Evolutionary conservation across 192 early-diverging fungal genomes (phyloP).

Genomic region (Paraglomus occultum): DNA sequence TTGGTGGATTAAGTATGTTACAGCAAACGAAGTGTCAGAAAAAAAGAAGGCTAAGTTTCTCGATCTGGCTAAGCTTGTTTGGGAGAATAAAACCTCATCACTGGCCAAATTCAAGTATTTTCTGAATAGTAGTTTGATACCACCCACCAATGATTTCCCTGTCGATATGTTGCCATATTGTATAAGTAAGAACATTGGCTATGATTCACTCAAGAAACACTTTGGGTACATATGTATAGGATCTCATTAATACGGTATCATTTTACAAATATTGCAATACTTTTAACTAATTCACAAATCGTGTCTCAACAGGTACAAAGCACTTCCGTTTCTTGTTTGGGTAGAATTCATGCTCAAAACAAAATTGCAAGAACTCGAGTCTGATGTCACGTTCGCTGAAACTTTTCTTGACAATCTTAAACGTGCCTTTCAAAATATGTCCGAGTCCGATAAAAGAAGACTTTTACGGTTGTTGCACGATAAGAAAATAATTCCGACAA

Average conservation of each 20-base stretch:
- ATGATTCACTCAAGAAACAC: conserved; percentile 3
- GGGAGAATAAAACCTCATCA: conserved; percentile 35
- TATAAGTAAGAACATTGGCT: conserved; percentile 17
- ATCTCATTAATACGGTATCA: neutral
- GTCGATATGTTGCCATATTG: neutral
- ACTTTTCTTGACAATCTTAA: conserved; percentile 57
- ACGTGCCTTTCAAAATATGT: conserved; percentile 42
- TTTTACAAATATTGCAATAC: neutral
- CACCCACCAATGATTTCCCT: neutral
- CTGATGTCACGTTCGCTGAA: conserved; percentile 58
- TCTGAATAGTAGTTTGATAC: conserved; percentile 43
- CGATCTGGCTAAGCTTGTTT: neutral
- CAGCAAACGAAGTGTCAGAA: neutral
- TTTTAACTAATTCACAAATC: neutral
- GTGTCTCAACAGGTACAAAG: neutral
- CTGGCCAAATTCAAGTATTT: conserved; percentile 57
- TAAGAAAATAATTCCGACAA: conserved; percentile 69
- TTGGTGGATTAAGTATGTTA: conserved; percentile 70
- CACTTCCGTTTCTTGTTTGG: conserved; percentile 9
- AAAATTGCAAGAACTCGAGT: neutral
- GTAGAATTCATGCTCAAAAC: neutral
- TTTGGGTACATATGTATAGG: neutral
- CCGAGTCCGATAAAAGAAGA: conserved; percentile 33
- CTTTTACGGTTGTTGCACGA: conserved; percentile 33
- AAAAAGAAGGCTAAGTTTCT: neutral